Evolutionary conservation across 2,329 filamentous ascomycete genomes (phyloP), one percentile per base, ranked within the genome.

Genomic region (Diaporthe ilicicola): DNA sequence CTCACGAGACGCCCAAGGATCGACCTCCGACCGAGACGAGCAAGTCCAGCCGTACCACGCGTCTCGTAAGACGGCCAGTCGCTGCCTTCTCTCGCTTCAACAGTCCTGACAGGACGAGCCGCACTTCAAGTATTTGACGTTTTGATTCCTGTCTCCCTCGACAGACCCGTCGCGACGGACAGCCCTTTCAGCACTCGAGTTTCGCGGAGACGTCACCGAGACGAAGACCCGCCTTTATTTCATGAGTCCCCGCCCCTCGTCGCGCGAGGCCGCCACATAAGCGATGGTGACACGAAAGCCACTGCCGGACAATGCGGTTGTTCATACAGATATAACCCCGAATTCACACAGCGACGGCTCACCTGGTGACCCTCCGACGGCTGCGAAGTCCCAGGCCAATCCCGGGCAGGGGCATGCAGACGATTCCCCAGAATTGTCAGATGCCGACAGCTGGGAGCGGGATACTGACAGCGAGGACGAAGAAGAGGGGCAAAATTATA

Each of bases 251-350:
- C 32, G 32, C 22, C 46, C 19, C 44, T 42, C 61, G 19, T 29
- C 32, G 70, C 46, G 27, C 61, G 32, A 69, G 69, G 67, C 61
- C 24, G 50, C 67, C 65, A 44, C 71, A 69, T 76, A 77, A 74
- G 59, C 48, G 59, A 85, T 85, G 83, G 83, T 85, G 53, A 77
- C 80, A 71, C 81, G 82, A 73, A 84, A 84, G 73, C 78, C 82
- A 8, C 66, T 80, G 27, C 78, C 82, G 46, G 74, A 77, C 22
- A 76, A 77, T 68, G 74, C 76, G 29, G 68, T 74, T 24, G 70
- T 76, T 64, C 75, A 78, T 71, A 74, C 78, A 32, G 73, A 68
- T 67, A 70, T 74, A 9, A 70, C 74, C 39, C 73, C 75, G 22
- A 72, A 76, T 61, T 62, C 76, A 19, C 76, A 70, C 19, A 74